Conservation (phyloP, 163 green algal species). For the Scenedesmus sp. region DNA sequence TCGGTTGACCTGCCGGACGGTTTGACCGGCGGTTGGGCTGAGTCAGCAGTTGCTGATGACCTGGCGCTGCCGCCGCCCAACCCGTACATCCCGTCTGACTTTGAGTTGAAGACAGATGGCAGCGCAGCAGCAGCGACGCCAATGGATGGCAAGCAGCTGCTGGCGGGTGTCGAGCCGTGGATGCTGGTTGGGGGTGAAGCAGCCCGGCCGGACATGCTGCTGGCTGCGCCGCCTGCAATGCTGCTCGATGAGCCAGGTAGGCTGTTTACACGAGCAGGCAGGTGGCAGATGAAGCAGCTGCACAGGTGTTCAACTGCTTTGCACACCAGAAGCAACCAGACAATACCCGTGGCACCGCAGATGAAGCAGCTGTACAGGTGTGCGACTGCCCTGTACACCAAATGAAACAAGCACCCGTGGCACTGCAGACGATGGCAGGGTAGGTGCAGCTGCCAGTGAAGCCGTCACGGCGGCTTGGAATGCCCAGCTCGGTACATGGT, state of each 20-base stretch:
- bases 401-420: too few species aligned
- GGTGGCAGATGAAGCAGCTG: neutral
- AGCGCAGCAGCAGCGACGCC: neutral
- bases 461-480: too few species aligned
- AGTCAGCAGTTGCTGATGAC: slow-evolving; percentile 47
- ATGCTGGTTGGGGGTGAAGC: slow-evolving; percentile 8
- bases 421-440: too few species aligned
- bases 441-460: too few species aligned
- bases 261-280: neutral
- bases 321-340: neutral
- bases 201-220: slow-evolving; percentile 21
- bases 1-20: slow-evolving; percentile 37
- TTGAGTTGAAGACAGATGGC: slow-evolving; percentile 59
- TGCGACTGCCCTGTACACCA: too few species aligned
- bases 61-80: slow-evolving; percentile 88
- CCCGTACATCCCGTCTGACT: slow-evolving; percentile 88
- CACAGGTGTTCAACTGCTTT: neutral
- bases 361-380: too few species aligned
- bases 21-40: slow-evolving; percentile 57
- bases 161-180: neutral
- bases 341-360: too few species aligned
- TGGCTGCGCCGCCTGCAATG: slow-evolving; percentile 66
- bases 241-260: slow-evolving; percentile 71
- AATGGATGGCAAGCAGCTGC: neutral
- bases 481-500: too few species aligned